These are phyloP conservation scores for Ampelocalamus luodianensis DNA, from an alignment of 176 grass and related monocot genomes.

Conservation along the genomic window DNA sequence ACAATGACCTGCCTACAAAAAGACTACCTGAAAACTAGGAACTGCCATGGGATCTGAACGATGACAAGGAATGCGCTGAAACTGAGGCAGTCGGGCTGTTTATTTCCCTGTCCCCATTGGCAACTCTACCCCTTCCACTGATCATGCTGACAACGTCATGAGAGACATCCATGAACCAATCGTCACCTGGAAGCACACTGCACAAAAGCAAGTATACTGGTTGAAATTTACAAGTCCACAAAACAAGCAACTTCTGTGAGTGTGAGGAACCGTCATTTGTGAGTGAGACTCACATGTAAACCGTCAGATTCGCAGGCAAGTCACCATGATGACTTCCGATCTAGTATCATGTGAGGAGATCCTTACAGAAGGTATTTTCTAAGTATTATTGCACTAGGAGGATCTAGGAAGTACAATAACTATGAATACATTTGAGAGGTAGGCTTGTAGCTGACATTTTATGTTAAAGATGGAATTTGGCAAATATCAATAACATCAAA, in stretches of 20 bases:
- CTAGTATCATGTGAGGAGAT: neutral
- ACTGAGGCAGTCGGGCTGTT: conserved; percentile 88
- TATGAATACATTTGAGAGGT: neutral
- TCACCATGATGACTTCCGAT: neutral
- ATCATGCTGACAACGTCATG: conserved; percentile 74
- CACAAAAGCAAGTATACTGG: conserved; percentile 38
- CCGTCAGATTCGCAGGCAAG: neutral
- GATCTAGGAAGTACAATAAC: conserved; percentile 9
- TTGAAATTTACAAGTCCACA: neutral
- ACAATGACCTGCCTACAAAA: conserved; percentile 63
- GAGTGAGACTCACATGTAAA: neutral
- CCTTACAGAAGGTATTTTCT: neutral
- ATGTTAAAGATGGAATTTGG: neutral
- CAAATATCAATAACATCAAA: neutral
- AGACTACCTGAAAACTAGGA: conserved; percentile 51
- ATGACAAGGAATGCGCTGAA: conserved; percentile 87
- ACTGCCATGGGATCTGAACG: conserved; percentile 72
- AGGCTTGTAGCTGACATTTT: neutral
- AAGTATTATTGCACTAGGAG: neutral
- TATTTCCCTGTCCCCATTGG: conserved; percentile 78
- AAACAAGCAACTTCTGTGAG: neutral
- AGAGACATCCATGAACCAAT: conserved; percentile 88
- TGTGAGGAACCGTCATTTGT: neutral
- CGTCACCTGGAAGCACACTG: conserved; percentile 74
- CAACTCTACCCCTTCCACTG: conserved; percentile 64